Percentiles rank a stretch among this genome's conserved stretches.
phyloP scores from a whole-genome alignment of 2,329 filamentous ascomycete genomes.

The Epichloe brachyelytri region DNA sequence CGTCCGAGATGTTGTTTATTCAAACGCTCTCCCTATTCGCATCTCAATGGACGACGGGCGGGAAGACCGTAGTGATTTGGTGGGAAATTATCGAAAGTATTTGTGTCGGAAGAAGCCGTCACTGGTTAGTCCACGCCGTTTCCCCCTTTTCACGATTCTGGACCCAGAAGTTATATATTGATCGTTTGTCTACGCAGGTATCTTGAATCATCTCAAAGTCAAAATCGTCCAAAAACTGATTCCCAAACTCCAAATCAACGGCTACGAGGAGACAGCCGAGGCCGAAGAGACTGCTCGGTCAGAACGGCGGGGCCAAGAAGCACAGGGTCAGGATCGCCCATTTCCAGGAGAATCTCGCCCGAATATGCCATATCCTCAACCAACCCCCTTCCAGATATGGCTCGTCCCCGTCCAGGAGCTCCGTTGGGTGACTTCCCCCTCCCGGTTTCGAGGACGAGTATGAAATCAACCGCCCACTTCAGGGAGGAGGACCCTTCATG shows the following conservation, averaged over 20 bases:
- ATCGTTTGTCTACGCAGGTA: slow-evolving; percentile 27
- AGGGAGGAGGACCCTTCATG: slow-evolving; percentile 10
- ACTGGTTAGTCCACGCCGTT: slow-evolving; percentile 20
- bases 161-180: not conserved
- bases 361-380: slow-evolving; percentile 52
- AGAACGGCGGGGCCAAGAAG: slow-evolving; percentile 27
- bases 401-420: slow-evolving; percentile 45
- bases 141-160: not conserved
- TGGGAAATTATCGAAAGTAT: slow-evolving; percentile 44
- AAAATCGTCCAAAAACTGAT: slow-evolving; percentile 76
- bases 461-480: slow-evolving; percentile 56
- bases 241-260: slow-evolving; percentile 63
- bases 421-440: slow-evolving; percentile 65
- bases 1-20: slow-evolving; percentile 58
- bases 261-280: slow-evolving; percentile 53
- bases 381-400: slow-evolving; percentile 49
- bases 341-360: slow-evolving; percentile 37
- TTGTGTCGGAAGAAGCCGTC: slow-evolving; percentile 61
- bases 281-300: slow-evolving; percentile 28
- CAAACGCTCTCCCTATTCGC: slow-evolving; percentile 40
- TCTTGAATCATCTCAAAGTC: slow-evolving; percentile 60
- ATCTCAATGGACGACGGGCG: slow-evolving; percentile 32
- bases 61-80: slow-evolving; percentile 38
- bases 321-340: slow-evolving; percentile 19
- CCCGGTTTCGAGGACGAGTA: slow-evolving; percentile 91